Evolutionary conservation across 2,329 filamentous ascomycete species (phyloP).

Genomic region (Pseudofabraea citricarpa): DNA sequence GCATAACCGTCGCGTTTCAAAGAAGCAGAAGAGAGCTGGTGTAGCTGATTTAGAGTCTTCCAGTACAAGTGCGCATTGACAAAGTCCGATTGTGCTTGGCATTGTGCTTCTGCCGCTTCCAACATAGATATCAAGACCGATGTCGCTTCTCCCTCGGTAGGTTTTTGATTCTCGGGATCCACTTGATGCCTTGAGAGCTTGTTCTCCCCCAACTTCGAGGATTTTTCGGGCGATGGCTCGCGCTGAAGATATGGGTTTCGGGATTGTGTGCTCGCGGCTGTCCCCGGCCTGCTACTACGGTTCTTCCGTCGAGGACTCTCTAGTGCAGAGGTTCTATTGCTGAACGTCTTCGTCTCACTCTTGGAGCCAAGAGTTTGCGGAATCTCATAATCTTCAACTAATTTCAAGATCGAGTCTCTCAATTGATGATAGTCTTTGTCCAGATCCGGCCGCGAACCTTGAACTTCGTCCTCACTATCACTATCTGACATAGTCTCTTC

Average conservation of each 20-base stretch:
- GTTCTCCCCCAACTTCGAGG: constrained; percentile 9
- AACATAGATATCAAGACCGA: constrained; percentile 67
- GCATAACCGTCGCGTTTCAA: constrained; percentile 65
- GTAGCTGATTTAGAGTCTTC: constrained; percentile 73
- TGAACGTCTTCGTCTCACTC: constrained; percentile 58
- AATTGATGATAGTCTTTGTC: constrained; percentile 78
- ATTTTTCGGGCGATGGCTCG: constrained; percentile 15
- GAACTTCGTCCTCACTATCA: constrained; percentile 53
- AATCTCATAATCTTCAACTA: constrained; percentile 80
- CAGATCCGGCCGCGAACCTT: constrained; percentile 55
- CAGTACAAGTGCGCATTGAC: constrained; percentile 81
- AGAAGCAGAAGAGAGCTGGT: constrained; percentile 53
- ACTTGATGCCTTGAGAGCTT: constrained; percentile 13
- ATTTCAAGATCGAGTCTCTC: constrained; percentile 72
- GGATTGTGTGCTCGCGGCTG: constrained; percentile 43
- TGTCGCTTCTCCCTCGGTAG: constrained; percentile 38
- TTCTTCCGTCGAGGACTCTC: constrained; percentile 44
- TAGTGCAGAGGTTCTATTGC: constrained; percentile 57
- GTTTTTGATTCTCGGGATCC: constrained; percentile 23
- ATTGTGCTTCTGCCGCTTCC: constrained; percentile 70
- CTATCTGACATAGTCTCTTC: constrained; percentile 60
- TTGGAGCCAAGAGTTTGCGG: constrained; percentile 60
- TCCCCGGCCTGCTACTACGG: constrained; percentile 52
- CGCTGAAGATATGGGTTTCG: constrained; percentile 50
- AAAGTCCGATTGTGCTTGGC: constrained; percentile 75